Percentiles rank a stretch among this genome's conserved stretches.
phyloP scores from a whole-genome alignment of 1,284 basidiomycete species.

The Cryptococcus floricola region DNA sequence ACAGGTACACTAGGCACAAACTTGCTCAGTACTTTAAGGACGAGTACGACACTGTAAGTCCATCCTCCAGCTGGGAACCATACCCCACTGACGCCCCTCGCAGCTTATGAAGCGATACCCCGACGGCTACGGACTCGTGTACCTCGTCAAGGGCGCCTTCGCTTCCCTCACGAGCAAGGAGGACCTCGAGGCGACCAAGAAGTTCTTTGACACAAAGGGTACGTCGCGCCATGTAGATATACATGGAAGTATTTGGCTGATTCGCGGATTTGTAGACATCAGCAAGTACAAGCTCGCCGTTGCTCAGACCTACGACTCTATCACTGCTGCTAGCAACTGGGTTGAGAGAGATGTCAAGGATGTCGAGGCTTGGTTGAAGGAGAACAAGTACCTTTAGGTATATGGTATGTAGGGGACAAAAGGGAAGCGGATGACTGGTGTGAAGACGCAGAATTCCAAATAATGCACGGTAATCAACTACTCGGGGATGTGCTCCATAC shows the following conservation, averaged over 20 bases:
- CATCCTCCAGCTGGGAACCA: not conserved
- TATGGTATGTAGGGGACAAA: not conserved
- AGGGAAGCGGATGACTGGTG: not conserved
- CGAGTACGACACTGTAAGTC: constrained; percentile 62
- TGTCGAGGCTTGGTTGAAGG: constrained; percentile 59
- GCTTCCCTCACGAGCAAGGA: constrained; percentile 61
- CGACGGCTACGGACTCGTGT: constrained; percentile 58
- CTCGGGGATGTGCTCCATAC: not conserved
- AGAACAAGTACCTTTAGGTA: constrained; percentile 45
- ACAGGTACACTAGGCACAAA: constrained; percentile 37
- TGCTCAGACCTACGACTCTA: constrained; percentile 55
- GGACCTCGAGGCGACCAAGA: constrained; percentile 65
- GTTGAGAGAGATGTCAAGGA: constrained; percentile 53
- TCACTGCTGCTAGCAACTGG: constrained; percentile 55
- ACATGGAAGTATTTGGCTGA: not conserved
- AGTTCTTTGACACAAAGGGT: constrained; percentile 60
- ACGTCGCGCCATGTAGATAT: constrained; percentile 6
- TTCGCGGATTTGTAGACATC: constrained; percentile 27
- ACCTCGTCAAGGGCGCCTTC: constrained; percentile 57
- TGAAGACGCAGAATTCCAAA: not conserved
- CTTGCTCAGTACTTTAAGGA: constrained; percentile 54
- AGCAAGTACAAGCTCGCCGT: constrained; percentile 52
- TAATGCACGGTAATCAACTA: not conserved
- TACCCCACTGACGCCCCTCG: constrained; percentile 3
- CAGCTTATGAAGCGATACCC: constrained; percentile 69